phyloP scores from a whole-genome alignment of 805 yeast genomes.

The Wickerhamiella spandovensis region DNA sequence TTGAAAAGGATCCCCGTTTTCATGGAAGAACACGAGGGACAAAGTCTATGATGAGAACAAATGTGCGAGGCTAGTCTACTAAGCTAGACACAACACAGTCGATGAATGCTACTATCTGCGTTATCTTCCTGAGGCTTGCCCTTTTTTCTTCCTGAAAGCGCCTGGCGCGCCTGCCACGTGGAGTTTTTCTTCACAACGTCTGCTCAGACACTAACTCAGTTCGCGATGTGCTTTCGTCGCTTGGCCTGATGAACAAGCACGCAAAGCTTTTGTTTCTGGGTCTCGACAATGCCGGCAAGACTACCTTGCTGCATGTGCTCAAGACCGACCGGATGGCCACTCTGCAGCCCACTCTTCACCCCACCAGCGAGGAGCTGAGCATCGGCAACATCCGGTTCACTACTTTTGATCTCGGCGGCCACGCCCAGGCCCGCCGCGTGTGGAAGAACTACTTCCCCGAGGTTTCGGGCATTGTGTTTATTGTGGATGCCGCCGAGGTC shows the following conservation, averaged over 20 bases:
- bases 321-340: conserved; percentile 96
- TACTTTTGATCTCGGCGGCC: conserved; percentile 97
- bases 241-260: conserved; percentile 85
- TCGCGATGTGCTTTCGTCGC: conserved; percentile 63
- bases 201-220: conserved; percentile 26
- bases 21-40: background rate
- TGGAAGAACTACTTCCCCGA: conserved; percentile 99
- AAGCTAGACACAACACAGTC: background rate
- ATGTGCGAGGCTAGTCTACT: background rate
- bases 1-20: background rate
- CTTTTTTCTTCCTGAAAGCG: too few relatives aligned
- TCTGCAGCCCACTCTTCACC: conserved; percentile 94
- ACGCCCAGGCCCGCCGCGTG: conserved; percentile 94
- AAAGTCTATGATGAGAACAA: background rate
- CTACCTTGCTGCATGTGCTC: conserved; percentile 73
- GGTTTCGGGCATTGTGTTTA: conserved; percentile 91
- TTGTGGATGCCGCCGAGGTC: conserved; percentile 94
- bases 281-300: conserved; percentile 95
- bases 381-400: conserved; percentile 95
- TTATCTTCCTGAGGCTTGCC: background rate
- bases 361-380: conserved; percentile 92
- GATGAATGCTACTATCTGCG: background rate
- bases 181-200: background rate
- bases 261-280: conserved; percentile 94
- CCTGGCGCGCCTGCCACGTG: background rate